Conservation (phyloP, 176 grass and related monocot genomes). For the Triticum timopheevii region DNA sequence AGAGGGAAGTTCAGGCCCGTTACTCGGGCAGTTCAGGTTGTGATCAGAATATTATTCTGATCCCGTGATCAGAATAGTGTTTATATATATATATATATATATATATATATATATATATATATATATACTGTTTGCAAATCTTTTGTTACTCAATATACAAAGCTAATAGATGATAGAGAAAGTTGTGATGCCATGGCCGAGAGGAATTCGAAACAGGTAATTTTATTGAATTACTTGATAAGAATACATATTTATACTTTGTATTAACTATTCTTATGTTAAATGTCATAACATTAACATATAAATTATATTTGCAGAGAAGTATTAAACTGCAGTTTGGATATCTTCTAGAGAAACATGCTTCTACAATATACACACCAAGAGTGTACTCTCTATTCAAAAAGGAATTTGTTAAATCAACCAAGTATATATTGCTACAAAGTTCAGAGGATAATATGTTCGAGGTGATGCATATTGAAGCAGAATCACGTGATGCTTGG, state of each 20-base stretch:
- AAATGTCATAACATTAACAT: too few relatives aligned
- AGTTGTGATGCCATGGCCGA: background rate
- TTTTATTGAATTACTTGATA: too few relatives aligned
- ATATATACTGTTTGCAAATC: background rate
- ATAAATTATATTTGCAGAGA: too few relatives aligned
- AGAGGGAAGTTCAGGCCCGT: too few relatives aligned
- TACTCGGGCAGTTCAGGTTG: too few relatives aligned
- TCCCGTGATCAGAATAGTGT: too few relatives aligned
- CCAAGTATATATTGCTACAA: background rate
- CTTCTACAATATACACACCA: background rate
- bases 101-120: too few relatives aligned
- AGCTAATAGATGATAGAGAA: background rate
- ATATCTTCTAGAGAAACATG: background rate
- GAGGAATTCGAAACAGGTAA: too few relatives aligned
- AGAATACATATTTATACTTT: background rate
- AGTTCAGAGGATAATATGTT: background rate
- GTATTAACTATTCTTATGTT: background rate
- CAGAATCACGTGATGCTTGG: background rate
- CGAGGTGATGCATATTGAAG: background rate
- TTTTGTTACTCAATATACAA: background rate
- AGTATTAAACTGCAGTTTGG: background rate
- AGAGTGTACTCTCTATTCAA: background rate
- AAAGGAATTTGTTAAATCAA: background rate
- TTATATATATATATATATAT: background rate
- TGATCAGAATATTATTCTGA: too few relatives aligned